Evolutionary conservation across 225 moss, liverwort and hornwort genomes (phyloP), one percentile per base, ranked within the genome.

Genomic region (Straminergon stramineum): DNA sequence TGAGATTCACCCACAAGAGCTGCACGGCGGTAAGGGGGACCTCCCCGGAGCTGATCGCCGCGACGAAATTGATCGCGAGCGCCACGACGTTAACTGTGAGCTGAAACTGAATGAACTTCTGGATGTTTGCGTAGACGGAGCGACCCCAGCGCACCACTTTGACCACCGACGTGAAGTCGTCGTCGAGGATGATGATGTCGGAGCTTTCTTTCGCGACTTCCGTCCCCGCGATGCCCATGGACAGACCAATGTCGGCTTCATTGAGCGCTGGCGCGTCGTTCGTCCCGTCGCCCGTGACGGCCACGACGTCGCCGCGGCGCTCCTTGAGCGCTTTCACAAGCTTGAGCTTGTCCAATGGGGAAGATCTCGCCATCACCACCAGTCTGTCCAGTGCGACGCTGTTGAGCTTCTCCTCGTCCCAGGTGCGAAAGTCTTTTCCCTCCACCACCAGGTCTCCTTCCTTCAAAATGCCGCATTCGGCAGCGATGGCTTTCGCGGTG

Each of bases 141-240:
- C 92, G 83, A 3, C 92, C 92, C 92, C 90, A 92, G 35, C 90
- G 88, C 83, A 92, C 90, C 7, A 92, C 92, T 35, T 92, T 92
- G 60, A 92, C 92, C 22, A 92, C 92, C 6, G 90, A 90, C 15
- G 90, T 66, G 90, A 92, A 92, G 58, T 92, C 37, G 84, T 92
- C 92, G 79, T 92, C 90, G 8, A 92, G 86, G 90, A 95, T 95
- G 81, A 95, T 94, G 79, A 95, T 89, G 82, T 95, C 95, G 41
- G 95, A 93, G 87, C 91, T 93, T n/a, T 95, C 95, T 53, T 95
- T 95, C 23, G 95, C 95, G 27, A 95, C 95, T 26, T 95, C 95
- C 11, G 95, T 95, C 10, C 95, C 95, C 7, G 95, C 90, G 66
- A 95, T 94, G 5, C 95, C 95, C 95, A 95, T 95, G 43, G 95